Conservation (phyloP, 2,329 filamentous ascomycete genomes). For the Exophiala sp. region DNA sequence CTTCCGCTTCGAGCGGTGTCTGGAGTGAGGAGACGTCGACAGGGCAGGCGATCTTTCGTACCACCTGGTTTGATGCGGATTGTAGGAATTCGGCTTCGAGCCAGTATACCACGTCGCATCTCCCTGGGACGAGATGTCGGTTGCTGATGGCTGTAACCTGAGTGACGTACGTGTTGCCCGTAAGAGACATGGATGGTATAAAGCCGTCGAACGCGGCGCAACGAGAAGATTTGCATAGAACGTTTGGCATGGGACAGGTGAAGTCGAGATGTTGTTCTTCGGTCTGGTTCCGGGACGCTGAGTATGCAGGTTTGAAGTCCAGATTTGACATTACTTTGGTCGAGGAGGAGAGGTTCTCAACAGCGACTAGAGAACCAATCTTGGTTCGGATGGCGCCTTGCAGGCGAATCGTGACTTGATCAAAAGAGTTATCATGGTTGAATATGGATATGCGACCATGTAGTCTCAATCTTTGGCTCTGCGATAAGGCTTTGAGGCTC, state of each 20-base stretch:
- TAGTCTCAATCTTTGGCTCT: slow-evolving; percentile 11
- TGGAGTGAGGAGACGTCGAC: slow-evolving; percentile 18
- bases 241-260: slow-evolving; percentile 10
- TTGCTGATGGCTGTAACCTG: slow-evolving; percentile 17
- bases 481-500: not conserved
- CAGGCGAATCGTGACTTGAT: slow-evolving; percentile 15
- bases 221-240: not conserved
- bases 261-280: slow-evolving; percentile 24
- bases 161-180: slow-evolving; percentile 21
- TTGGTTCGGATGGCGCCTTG: slow-evolving; percentile 16
- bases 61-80: slow-evolving; percentile 8
- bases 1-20: slow-evolving; percentile 17
- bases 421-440: slow-evolving; percentile 17
- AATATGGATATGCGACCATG: slow-evolving; percentile 16
- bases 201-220: slow-evolving; percentile 1
- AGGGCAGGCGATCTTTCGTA: slow-evolving; percentile 17
- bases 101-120: slow-evolving; percentile 21
- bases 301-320: slow-evolving; percentile 21
- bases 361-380: slow-evolving; percentile 13
- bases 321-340: slow-evolving; percentile 7
- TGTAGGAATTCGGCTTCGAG: slow-evolving; percentile 20
- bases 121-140: slow-evolving; percentile 18
- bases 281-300: slow-evolving; percentile 3
- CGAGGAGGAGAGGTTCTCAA: slow-evolving; percentile 15
- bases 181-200: slow-evolving; percentile 19